A percentile compares a stretch with the other conserved stretches of the same genome.
These are phyloP conservation scores for Ilyonectria robusta DNA, from an alignment of 2,329 filamentous ascomycete species.

Conservation along the genomic window DNA sequence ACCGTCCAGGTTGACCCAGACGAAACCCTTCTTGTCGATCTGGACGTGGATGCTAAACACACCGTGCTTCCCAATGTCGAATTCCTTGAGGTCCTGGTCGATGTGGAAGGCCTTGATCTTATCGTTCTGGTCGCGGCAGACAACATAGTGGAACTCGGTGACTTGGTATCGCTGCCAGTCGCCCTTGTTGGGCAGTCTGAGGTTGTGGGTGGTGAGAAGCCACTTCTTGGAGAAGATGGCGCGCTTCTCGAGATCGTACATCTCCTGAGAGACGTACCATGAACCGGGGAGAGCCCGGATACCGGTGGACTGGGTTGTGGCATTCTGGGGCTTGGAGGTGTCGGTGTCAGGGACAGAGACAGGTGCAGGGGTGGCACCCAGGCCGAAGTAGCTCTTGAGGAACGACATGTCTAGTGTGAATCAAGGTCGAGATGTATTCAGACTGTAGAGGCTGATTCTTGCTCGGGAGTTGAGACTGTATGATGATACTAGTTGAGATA, in stretches of 20 bases:
- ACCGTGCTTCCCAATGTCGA: conserved; percentile 67
- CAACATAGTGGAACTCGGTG: conserved; percentile 68
- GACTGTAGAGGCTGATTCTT: conserved; percentile 2
- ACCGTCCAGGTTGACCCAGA: conserved; percentile 71
- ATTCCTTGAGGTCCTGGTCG: conserved; percentile 62
- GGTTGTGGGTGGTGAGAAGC: conserved; percentile 67
- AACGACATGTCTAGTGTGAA: conserved; percentile 6
- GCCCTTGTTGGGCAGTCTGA: conserved; percentile 64
- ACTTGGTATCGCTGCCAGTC: conserved; percentile 70
- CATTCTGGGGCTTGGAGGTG: conserved; percentile 15
- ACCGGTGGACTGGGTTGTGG: background rate
- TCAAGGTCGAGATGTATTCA: background rate
- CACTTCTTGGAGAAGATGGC: conserved; percentile 70
- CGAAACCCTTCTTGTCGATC: conserved; percentile 66
- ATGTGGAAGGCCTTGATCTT: conserved; percentile 72
- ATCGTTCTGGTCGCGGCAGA: conserved; percentile 55
- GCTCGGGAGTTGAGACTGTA: conserved; percentile 6
- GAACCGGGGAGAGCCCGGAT: conserved; percentile 60
- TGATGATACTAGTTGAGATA: conserved; percentile 1
- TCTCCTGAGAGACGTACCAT: conserved; percentile 66
- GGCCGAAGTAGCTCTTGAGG: conserved; percentile 21
- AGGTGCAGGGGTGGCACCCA: conserved; percentile 2
- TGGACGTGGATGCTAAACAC: conserved; percentile 68
- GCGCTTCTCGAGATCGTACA: conserved; percentile 69
- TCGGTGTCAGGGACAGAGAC: background rate